These are phyloP conservation scores for Trametes maxima DNA, from an alignment of 768 basidiomycete species.

Conservation along the genomic window DNA sequence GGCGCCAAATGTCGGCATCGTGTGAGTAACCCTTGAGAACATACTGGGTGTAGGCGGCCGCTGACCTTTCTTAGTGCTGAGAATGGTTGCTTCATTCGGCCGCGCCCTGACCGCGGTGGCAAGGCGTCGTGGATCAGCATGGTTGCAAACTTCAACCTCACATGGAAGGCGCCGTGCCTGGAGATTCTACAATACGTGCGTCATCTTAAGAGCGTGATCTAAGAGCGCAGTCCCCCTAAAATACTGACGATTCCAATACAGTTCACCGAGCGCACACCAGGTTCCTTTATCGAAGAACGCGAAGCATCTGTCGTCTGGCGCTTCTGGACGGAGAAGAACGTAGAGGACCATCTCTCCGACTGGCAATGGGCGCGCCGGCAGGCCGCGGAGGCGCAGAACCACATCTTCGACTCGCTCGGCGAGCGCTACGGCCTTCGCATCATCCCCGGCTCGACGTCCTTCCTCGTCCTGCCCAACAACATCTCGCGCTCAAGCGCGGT, in stretches of 20 bases:
- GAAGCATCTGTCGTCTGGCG: conserved; percentile 85
- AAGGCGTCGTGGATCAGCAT: conserved; percentile 72
- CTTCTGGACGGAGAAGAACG: conserved; percentile 64
- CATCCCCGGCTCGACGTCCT: conserved; percentile 76
- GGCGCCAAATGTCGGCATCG: conserved; percentile 72
- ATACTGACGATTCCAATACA: conserved; percentile 32
- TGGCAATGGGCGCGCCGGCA: conserved; percentile 83
- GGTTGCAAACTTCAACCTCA: conserved; percentile 75
- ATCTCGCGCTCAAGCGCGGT: conserved; percentile 84
- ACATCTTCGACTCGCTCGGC: conserved; percentile 86
- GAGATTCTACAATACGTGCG: conserved; percentile 85
- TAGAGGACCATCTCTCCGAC: conserved; percentile 46
- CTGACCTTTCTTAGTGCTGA: conserved; percentile 57
- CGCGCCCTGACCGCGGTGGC: conserved; percentile 37
- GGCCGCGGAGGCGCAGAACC: conserved; percentile 90
- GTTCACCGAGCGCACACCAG: conserved; percentile 90
- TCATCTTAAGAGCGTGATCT: too few species aligned
- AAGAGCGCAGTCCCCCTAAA: background rate
- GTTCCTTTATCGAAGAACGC: conserved; percentile 82
- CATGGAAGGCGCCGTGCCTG: conserved; percentile 79
- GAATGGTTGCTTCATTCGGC: conserved; percentile 85
- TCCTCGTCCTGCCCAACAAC: conserved; percentile 83
- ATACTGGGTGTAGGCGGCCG: background rate
- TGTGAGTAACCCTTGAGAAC: conserved; percentile 46
- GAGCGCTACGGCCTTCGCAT: conserved; percentile 84